Evolutionary conservation across 2,329 filamentous ascomycete species (phyloP).

Genomic region (Aureobasidium mangrovei): DNA sequence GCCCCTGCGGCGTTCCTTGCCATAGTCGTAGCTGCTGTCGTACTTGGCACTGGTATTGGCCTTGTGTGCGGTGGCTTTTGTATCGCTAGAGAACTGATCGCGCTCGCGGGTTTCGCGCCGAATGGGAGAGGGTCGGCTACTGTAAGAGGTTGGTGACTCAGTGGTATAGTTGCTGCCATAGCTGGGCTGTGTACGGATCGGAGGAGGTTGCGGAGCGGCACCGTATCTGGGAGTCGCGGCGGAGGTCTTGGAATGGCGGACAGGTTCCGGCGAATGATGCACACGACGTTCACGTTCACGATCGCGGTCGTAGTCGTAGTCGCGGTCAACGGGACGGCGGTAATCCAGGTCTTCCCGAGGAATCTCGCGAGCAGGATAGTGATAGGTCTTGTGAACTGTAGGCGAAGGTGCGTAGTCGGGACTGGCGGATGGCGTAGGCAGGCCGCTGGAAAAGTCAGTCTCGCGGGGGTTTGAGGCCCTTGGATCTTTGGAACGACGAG

Average conservation of each 20-base stretch:
- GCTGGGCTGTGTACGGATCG: background rate
- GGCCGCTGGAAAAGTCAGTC: constrained; percentile 21
- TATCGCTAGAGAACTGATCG: background rate
- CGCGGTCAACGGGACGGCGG: constrained; percentile 7
- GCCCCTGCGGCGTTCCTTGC: background rate
- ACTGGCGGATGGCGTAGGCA: constrained; percentile 22
- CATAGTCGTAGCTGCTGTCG: background rate
- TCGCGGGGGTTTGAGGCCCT: constrained; percentile 20
- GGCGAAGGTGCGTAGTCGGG: constrained; percentile 18
- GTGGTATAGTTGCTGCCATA: background rate
- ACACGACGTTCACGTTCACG: constrained; percentile 11
- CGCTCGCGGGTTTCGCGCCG: background rate
- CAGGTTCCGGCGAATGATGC: constrained; percentile 2
- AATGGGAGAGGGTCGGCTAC: background rate
- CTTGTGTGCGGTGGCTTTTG: background rate
- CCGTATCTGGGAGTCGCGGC: background rate
- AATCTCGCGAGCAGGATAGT: constrained; percentile 23
- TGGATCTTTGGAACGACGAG: constrained; percentile 8
- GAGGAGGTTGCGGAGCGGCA: constrained; percentile 10
- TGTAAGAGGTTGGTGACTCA: constrained; percentile 9
- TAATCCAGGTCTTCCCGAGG: constrained; percentile 23
- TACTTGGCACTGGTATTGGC: background rate
- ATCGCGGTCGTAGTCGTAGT: constrained; percentile 9
- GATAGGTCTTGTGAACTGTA: constrained; percentile 18
- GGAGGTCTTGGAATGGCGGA: background rate